Evolutionary conservation across 1,284 basidiomycete genomes (phyloP).

Genomic region (Ceratobasidium sp.): DNA sequence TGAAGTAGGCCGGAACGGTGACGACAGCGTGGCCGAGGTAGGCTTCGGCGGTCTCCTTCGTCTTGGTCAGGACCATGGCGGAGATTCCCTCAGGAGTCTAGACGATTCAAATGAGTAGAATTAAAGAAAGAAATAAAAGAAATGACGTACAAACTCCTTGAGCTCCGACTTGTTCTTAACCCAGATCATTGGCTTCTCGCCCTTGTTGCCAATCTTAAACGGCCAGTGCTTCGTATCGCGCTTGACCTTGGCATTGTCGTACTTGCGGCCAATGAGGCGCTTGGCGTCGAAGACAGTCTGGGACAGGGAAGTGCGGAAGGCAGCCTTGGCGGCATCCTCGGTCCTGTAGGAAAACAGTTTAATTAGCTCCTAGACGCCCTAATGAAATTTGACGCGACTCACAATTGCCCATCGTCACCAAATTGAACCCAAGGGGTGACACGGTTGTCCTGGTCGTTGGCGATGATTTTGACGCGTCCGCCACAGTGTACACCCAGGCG

Average conservation of each 20-base stretch:
- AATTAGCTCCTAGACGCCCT: background rate
- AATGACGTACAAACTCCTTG: too few species aligned
- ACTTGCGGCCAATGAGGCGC: slow-evolving; percentile 91
- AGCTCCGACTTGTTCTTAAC: slow-evolving; percentile 89
- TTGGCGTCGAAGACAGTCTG: slow-evolving; percentile 99
- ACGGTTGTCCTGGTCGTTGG: slow-evolving; percentile 93
- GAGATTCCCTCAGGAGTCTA: slow-evolving; percentile 87
- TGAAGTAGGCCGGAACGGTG: slow-evolving; percentile 98
- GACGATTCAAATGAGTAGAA: slow-evolving; percentile 14
- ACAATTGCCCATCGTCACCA: slow-evolving; percentile 91
- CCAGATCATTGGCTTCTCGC: slow-evolving; percentile 84
- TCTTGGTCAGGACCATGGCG: too few species aligned
- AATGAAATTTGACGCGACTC: slow-evolving; percentile 46
- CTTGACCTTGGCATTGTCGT: slow-evolving; percentile 78
- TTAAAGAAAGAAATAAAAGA: background rate
- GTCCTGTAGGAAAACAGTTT: slow-evolving; percentile 51
- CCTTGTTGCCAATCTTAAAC: slow-evolving; percentile 80
- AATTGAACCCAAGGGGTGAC: slow-evolving; percentile 96
- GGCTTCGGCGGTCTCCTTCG: too few species aligned
- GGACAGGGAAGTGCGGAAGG: slow-evolving; percentile 82
- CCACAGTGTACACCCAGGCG: too few species aligned
- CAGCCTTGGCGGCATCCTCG: slow-evolving; percentile 81
- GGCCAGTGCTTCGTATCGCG: slow-evolving; percentile 90
- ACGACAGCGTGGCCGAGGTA: slow-evolving; percentile 98
- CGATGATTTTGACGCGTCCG: too few species aligned